Conservation (phyloP, 179 eudicot genomes). For the Silene coronaria region DNA sequence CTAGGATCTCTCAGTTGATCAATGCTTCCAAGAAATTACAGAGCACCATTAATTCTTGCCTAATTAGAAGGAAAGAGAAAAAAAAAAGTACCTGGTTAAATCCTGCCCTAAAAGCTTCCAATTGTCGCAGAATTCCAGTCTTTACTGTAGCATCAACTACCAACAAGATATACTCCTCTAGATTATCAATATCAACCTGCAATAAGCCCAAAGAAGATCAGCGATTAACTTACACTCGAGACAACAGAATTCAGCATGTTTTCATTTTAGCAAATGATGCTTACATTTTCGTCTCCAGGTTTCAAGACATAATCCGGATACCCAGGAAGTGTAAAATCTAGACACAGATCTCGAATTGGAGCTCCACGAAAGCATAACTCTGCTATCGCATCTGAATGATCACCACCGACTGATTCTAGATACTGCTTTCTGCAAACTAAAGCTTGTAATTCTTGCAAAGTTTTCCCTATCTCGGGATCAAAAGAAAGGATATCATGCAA, state of each 20-base stretch:
- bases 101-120: slow-evolving; percentile 94
- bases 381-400: slow-evolving; percentile 40
- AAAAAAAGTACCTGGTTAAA: slow-evolving; percentile 70
- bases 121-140: slow-evolving; percentile 64
- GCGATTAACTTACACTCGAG: neutral
- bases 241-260: too few species aligned
- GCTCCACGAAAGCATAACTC: slow-evolving; percentile 71
- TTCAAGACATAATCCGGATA: slow-evolving; percentile 75
- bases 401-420: slow-evolving; percentile 65
- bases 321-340: slow-evolving; percentile 95
- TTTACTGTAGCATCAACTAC: slow-evolving; percentile 89
- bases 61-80: neutral
- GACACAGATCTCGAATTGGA: slow-evolving; percentile 73
- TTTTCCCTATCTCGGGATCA: slow-evolving; percentile 84
- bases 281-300: slow-evolving; percentile 67
- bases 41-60: neutral
- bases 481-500: slow-evolving; percentile 84
- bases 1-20: neutral
- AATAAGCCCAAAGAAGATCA: slow-evolving; percentile 13
- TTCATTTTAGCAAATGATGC: neutral
- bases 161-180: slow-evolving; percentile 77
- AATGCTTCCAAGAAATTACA: neutral
- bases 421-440: slow-evolving; percentile 65
- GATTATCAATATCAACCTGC: slow-evolving; percentile 68
- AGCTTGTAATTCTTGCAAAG: slow-evolving; percentile 89